phyloP scores from a whole-genome alignment of 208 protist species.

The Vickermania ingenoplastis region DNA sequence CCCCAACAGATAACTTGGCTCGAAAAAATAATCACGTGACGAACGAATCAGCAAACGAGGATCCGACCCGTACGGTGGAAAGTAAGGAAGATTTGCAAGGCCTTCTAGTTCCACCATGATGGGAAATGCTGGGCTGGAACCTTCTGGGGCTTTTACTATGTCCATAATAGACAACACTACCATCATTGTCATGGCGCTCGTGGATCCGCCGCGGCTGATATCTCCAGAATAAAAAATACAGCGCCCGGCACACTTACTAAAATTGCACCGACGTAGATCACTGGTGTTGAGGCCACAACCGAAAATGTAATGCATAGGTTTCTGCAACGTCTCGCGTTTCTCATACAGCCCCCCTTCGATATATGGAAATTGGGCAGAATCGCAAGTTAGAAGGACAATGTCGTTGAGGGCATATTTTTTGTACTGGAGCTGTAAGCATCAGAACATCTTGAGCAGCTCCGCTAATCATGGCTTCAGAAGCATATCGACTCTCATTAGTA shows the following conservation, averaged over 20 bases:
- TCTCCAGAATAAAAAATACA: slow-evolving; percentile 68
- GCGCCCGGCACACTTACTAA: slow-evolving; percentile 53
- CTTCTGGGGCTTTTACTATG: slow-evolving; percentile 32
- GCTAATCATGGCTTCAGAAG: slow-evolving; percentile 38
- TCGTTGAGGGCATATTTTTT: slow-evolving; percentile 61
- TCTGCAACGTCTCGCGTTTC: not conserved
- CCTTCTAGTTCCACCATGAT: slow-evolving; percentile 74
- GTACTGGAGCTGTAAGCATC: slow-evolving; percentile 47
- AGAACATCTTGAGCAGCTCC: slow-evolving; percentile 54
- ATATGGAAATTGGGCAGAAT: slow-evolving; percentile 60
- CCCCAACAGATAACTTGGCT: slow-evolving; percentile 77
- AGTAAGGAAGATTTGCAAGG: slow-evolving; percentile 55
- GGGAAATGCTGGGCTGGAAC: slow-evolving; percentile 39
- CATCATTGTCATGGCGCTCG: slow-evolving; percentile 76
- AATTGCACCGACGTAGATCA: slow-evolving; percentile 63
- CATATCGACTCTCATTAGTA: slow-evolving; percentile 41
- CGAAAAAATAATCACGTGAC: slow-evolving; percentile 65
- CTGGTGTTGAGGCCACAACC: slow-evolving; percentile 64
- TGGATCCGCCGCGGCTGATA: slow-evolving; percentile 54
- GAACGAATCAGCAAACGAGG: slow-evolving; percentile 42
- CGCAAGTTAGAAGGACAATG: slow-evolving; percentile 65
- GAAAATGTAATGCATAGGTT: slow-evolving; percentile 52
- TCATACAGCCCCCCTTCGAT: slow-evolving; percentile 14
- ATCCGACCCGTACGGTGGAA: slow-evolving; percentile 64
- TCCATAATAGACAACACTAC: slow-evolving; percentile 61